These are phyloP conservation scores for Dissophora ornata DNA, from an alignment of 192 early-diverging fungal species.

Conservation along the genomic window DNA sequence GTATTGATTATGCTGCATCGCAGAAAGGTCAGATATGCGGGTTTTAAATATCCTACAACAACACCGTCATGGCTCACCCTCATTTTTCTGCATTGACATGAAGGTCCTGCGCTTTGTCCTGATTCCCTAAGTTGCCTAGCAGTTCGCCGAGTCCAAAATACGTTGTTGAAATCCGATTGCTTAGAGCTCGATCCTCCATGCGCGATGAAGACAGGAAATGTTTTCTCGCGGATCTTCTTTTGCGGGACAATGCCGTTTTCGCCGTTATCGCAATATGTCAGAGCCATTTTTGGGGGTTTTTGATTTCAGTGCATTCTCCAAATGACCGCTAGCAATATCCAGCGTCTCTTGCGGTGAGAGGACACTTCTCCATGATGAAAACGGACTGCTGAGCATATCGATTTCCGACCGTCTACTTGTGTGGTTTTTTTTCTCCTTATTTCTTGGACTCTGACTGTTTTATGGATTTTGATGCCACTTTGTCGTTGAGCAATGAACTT, in stretches of 20 bases:
- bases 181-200: constrained; percentile 22
- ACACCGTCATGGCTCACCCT: constrained; percentile 18
- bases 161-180: constrained; percentile 14
- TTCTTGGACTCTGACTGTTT: too few species aligned
- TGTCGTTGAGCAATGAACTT: too few species aligned
- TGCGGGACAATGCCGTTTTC: constrained; percentile 21
- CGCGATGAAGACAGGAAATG: constrained; percentile 2
- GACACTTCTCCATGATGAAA: constrained; percentile 18
- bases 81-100: constrained; percentile 29
- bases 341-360: constrained; percentile 28
- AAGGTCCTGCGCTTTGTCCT: constrained; percentile 17
- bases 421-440: too few species aligned
- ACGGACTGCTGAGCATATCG: constrained; percentile 15
- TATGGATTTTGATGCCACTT: too few species aligned
- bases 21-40: too few species aligned
- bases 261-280: constrained; percentile 29
- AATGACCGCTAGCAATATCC: constrained; percentile 25
- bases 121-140: constrained; percentile 10
- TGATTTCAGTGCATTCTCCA: constrained; percentile 14
- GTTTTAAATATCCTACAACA: too few species aligned
- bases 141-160: constrained; percentile 21
- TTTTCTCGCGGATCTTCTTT: constrained; percentile 24
- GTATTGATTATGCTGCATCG: too few species aligned
- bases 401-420: too few species aligned
- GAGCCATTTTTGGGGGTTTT: constrained; percentile 26